These are phyloP conservation scores for Hanseniaspora lindneri DNA, from an alignment of 805 yeast genomes.

Conservation along the genomic window DNA sequence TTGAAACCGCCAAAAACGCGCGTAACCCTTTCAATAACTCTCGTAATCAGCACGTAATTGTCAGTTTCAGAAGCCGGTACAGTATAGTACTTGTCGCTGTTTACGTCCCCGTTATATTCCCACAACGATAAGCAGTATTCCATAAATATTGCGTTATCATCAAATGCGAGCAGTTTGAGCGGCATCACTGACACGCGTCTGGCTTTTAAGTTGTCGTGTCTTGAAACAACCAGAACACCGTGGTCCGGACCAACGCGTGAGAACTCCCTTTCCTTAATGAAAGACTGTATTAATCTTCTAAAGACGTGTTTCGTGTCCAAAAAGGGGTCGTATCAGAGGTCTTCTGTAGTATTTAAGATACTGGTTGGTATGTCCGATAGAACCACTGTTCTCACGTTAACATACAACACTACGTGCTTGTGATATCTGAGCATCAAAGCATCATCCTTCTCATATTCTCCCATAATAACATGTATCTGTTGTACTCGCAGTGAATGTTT, in stretches of 20 bases:
- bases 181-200: slow-evolving; percentile 63
- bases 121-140: slow-evolving; percentile 67
- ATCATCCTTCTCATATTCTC: slow-evolving; percentile 39
- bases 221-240: slow-evolving; percentile 2
- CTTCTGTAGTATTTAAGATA: too few relatives aligned
- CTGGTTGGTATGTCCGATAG: too few relatives aligned
- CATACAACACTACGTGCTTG: too few relatives aligned
- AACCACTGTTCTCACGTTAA: too few relatives aligned
- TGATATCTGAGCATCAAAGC: slow-evolving; percentile 28
- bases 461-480: slow-evolving; percentile 55
- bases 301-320: background rate
- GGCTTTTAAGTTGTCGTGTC: slow-evolving; percentile 35
- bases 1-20: too few relatives aligned
- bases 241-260: slow-evolving; percentile 2
- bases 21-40: too few relatives aligned
- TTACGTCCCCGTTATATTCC: slow-evolving; percentile 30
- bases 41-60: too few relatives aligned
- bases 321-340: background rate
- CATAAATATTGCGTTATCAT: slow-evolving; percentile 48
- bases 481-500: slow-evolving; percentile 29
- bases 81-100: too few relatives aligned
- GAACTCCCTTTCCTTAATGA: background rate
- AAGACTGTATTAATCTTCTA: background rate
- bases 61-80: too few relatives aligned
- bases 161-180: slow-evolving; percentile 52